A percentile compares a stretch with the other conserved stretches of the same genome.
phyloP scores from a whole-genome alignment of 2,329 filamentous ascomycete species.

The Aspergillus phoenicis region DNA sequence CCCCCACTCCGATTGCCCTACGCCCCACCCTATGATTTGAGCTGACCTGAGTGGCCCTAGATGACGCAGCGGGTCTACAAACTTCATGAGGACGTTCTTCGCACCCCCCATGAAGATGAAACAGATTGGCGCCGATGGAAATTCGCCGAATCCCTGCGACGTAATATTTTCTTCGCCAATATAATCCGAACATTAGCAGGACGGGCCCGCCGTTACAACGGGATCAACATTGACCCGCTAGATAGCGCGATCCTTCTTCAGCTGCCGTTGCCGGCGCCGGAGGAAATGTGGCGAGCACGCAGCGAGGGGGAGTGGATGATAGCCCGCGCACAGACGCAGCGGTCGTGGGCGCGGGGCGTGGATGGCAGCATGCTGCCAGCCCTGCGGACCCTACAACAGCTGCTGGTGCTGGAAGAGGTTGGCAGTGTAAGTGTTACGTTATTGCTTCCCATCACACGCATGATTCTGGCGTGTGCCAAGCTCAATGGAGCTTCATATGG shows the following conservation, averaged over 20 bases:
- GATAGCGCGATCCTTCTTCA: constrained; percentile 17
- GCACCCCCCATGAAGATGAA: constrained; percentile 15
- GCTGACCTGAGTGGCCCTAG: background rate
- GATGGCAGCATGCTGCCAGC: constrained; percentile 3
- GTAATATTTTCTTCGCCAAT: constrained; percentile 22
- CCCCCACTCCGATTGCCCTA: background rate
- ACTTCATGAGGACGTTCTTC: constrained; percentile 10
- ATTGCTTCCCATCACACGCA: constrained; percentile 17
- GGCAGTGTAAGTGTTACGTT: constrained; percentile 12
- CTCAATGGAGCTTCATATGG: constrained; percentile 1
- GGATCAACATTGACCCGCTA: constrained; percentile 18
- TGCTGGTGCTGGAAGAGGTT: constrained; percentile 11
- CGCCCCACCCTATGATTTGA: background rate
- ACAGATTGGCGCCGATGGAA: constrained; percentile 22
- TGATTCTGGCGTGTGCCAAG: constrained; percentile 19
- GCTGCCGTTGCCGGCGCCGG: constrained; percentile 19
- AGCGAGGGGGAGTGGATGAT: constrained; percentile 20
- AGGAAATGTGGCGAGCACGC: constrained; percentile 22
- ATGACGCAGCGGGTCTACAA: constrained; percentile 18
- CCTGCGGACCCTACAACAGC: constrained; percentile 14
- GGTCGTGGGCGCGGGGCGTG: constrained; percentile 3
- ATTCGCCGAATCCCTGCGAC: constrained; percentile 21
- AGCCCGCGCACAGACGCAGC: background rate
- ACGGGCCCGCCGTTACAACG: constrained; percentile 12
- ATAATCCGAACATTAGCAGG: constrained; percentile 18